These are phyloP conservation scores for Coniochaeta sp. DNA, from an alignment of 2,329 filamentous ascomycete species.

Conservation along the genomic window DNA sequence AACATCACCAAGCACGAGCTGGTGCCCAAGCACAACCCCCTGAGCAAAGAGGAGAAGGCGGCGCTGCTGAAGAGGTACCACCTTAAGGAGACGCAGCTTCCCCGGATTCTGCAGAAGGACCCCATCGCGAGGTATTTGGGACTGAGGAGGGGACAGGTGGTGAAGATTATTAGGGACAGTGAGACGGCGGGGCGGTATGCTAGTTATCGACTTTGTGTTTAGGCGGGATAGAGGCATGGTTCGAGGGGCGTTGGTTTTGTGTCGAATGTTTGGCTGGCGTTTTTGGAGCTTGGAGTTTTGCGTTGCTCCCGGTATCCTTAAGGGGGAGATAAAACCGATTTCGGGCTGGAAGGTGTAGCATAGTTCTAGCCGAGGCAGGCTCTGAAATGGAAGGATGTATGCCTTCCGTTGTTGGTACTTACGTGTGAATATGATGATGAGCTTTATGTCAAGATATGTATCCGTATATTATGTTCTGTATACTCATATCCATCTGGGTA, in stretches of 20 bases:
- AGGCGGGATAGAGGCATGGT: conserved; percentile 14
- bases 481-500: not conserved
- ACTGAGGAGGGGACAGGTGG: conserved; percentile 83
- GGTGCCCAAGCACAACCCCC: conserved; percentile 85
- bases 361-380: not conserved
- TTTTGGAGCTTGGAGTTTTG: not conserved
- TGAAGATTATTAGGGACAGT: conserved; percentile 94
- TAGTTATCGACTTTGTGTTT: conserved; percentile 74
- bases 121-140: conserved; percentile 90
- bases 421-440: not conserved
- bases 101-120: conserved; percentile 83
- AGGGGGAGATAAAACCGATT: not conserved
- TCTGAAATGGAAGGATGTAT: not conserved
- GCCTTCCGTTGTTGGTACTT: not conserved
- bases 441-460: not conserved
- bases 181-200: conserved; percentile 96
- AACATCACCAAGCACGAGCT: conserved; percentile 98
- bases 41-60: conserved; percentile 84
- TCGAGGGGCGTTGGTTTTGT: conserved; percentile 2
- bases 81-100: conserved; percentile 94
- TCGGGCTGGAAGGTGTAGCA: not conserved
- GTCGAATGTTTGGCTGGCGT: conserved; percentile 1
- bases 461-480: no score
- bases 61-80: conserved; percentile 83
- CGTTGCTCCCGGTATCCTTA: not conserved